Evolutionary conservation across 495 filamentous ascomycete species (phyloP).

Genomic region (Amphirosellinia nigrospora): DNA sequence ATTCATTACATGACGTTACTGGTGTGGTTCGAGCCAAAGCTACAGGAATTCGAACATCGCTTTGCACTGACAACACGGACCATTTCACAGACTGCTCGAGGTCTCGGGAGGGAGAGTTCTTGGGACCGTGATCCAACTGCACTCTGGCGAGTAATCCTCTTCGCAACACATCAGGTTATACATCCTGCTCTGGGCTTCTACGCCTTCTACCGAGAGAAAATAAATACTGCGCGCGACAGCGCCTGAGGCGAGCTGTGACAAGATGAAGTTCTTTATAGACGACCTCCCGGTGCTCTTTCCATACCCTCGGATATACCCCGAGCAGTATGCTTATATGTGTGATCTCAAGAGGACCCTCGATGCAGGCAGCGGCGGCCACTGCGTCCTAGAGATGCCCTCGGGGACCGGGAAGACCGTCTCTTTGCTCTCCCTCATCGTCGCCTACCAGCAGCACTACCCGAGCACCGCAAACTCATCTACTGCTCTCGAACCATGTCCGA

Average conservation of each 20-base stretch:
- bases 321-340: constrained; percentile 81
- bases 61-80: background rate
- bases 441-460: constrained; percentile 90
- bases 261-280: constrained; percentile 98
- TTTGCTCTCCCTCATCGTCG: constrained; percentile 91
- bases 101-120: background rate
- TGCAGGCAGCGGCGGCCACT: constrained; percentile 76
- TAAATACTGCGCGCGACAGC: background rate
- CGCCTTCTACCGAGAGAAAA: background rate
- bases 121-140: background rate
- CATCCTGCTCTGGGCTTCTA: background rate
- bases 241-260: constrained; percentile 32
- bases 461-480: constrained; percentile 95
- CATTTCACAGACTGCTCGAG: background rate
- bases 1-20: too few species aligned
- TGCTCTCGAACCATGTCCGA: constrained; percentile 97
- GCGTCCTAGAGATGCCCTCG: constrained; percentile 99
- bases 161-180: background rate
- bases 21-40: too few species aligned
- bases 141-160: background rate
- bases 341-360: constrained; percentile 97
- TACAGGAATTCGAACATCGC: too few species aligned
- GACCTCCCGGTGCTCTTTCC: constrained; percentile 95
- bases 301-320: constrained; percentile 95
- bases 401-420: constrained; percentile 99